phyloP scores from a whole-genome alignment of 139 green algal genomes.

The Chlorella sp. region DNA sequence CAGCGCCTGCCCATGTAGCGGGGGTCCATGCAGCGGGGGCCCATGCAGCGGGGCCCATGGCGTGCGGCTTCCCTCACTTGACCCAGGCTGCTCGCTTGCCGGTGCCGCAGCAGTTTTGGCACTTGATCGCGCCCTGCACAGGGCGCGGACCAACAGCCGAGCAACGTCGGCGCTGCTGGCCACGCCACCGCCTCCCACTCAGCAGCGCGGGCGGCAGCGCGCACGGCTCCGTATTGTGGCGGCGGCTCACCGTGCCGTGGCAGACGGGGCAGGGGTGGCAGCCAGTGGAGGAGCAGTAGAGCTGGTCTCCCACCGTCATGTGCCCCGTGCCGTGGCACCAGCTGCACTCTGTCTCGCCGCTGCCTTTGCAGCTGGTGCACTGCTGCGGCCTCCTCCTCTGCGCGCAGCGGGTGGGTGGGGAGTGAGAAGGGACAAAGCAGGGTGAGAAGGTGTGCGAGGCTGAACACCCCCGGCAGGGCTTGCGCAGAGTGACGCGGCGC shows the following conservation, averaged over 20 bases:
- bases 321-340: slow-evolving; percentile 42
- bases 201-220: too few relatives aligned
- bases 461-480: too few relatives aligned
- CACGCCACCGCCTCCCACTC: too few relatives aligned
- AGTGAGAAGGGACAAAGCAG: too few relatives aligned
- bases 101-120: slow-evolving; percentile 27
- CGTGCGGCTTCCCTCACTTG: too few relatives aligned
- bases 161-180: too few relatives aligned
- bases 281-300: slow-evolving; percentile 30
- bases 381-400: neutral
- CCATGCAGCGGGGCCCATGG: too few relatives aligned
- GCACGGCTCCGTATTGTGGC: too few relatives aligned
- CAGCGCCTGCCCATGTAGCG: too few relatives aligned
- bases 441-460: too few relatives aligned
- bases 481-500: too few relatives aligned
- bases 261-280: slow-evolving; percentile 35
- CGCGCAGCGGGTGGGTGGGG: too few relatives aligned
- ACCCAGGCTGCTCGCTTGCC: slow-evolving; percentile 26
- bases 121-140: slow-evolving; percentile 21
- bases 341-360: slow-evolving; percentile 32
- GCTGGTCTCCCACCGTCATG: slow-evolving; percentile 30
- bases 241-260: slow-evolving; percentile 7
- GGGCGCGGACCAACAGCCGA: neutral
- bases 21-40: neutral
- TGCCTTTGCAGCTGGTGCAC: slow-evolving; percentile 20